Evolutionary conservation across 495 filamentous ascomycete genomes (phyloP), one percentile per base, ranked within the genome.

Genomic region (Penicillium silybi): DNA sequence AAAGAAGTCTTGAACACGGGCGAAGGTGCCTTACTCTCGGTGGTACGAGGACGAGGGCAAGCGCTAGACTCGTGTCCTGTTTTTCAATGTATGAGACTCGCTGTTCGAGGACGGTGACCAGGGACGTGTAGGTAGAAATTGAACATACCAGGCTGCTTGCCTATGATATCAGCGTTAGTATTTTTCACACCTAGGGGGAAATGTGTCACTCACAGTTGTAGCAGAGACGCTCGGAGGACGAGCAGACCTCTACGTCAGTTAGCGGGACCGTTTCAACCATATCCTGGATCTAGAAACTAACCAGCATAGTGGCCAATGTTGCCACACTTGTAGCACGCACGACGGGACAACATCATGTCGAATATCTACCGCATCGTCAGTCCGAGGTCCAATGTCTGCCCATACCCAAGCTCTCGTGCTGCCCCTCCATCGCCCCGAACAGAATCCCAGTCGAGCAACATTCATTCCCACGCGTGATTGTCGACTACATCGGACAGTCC

Each of bases 311-410:
- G 93, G 72, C 93, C 93, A 68, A 99, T 91, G 66, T 96, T 96
- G 74, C 95, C 95, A 80, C 95, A 99, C 79, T 99, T 99, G 82
- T 97, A 99, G 84, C 95, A 99, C 56, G 92, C 95, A 72, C 95
- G 89, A 71, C 93, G 90, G 69, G 91, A 92, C 67, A 97, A 82
- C 61, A 95, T 95, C 77, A 92, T 92, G 85, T 90, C 93, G 70
- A 46, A 57, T 64, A 55, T 69, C 46, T 63, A 48, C 42, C 38
- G 3, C 32, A 52, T 38, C n/a, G 47, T 59, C 44, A 61, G 57
- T 46, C 48, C 50, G 8, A 39, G 13, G 16, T 17, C 37, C 16
- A 4, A 39, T 39, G 11, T n/a, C 35, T 18, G 35, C 35, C 26
- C 26, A 29, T 13, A 10, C 29, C 11, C 29, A 13, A 32, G 11